A percentile compares a stretch with the other conserved stretches of the same genome.
Evolutionary conservation across 2,329 filamentous ascomycete genomes (phyloP).

Genomic region (Monosporascus sp.): DNA sequence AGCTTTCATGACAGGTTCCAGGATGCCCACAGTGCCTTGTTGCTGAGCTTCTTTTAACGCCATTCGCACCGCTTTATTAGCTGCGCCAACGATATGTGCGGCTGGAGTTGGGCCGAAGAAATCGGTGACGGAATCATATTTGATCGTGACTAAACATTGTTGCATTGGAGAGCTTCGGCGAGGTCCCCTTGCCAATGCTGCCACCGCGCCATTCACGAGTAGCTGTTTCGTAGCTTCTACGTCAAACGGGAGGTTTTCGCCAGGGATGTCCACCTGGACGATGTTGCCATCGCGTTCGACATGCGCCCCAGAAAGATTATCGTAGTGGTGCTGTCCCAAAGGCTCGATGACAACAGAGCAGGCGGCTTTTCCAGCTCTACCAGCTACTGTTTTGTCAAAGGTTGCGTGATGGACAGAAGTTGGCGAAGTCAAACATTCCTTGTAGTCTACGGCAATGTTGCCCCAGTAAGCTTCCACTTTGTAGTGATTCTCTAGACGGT

Average conservation of each 20-base stretch:
- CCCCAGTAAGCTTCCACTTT: slow-evolving; percentile 84
- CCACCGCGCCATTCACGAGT: slow-evolving; percentile 73
- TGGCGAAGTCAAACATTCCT: slow-evolving; percentile 65
- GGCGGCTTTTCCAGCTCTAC: slow-evolving; percentile 70
- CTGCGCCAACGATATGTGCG: slow-evolving; percentile 60
- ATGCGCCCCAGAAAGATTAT: slow-evolving; percentile 34
- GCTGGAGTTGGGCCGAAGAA: slow-evolving; percentile 62
- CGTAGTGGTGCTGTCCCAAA: slow-evolving; percentile 36
- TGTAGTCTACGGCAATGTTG: slow-evolving; percentile 90
- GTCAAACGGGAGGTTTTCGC: slow-evolving; percentile 37
- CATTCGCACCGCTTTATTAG: slow-evolving; percentile 58
- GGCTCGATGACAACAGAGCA: slow-evolving; percentile 67
- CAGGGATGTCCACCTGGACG: slow-evolving; percentile 48
- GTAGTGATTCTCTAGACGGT: slow-evolving; percentile 82
- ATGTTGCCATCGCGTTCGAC: slow-evolving; percentile 66
- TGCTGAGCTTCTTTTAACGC: slow-evolving; percentile 60
- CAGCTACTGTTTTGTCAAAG: slow-evolving; percentile 75
- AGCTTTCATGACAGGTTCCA: slow-evolving; percentile 92
- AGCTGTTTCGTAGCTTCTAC: slow-evolving; percentile 47
- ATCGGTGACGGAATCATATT: slow-evolving; percentile 59
- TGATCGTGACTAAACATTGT: slow-evolving; percentile 64
- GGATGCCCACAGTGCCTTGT: slow-evolving; percentile 54
- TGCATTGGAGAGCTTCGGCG: slow-evolving; percentile 75
- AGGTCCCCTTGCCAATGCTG: slow-evolving; percentile 80
- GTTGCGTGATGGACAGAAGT: slow-evolving; percentile 53